Evolutionary conservation across 305 asterid genomes (phyloP).

Genomic region (Andrographis paniculata): DNA sequence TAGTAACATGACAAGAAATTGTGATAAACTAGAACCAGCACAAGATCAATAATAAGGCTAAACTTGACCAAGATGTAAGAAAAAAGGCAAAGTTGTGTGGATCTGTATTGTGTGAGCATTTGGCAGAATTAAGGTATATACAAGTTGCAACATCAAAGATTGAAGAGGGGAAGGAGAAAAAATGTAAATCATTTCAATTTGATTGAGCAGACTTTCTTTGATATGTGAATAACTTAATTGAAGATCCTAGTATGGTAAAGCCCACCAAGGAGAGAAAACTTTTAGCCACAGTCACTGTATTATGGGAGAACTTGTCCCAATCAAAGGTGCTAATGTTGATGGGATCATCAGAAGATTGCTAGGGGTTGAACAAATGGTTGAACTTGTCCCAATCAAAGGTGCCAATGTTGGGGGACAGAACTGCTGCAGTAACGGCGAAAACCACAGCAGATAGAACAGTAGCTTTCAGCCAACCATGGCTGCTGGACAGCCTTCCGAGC

Average conservation of each 20-base stretch:
- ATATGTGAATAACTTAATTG: neutral
- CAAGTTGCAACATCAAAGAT: neutral
- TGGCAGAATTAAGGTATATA: too few relatives aligned
- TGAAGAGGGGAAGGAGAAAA: neutral
- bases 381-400: constrained; percentile 40
- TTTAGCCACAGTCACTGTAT: too few relatives aligned
- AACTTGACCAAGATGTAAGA: too few relatives aligned
- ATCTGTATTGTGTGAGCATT: too few relatives aligned
- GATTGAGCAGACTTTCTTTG: neutral
- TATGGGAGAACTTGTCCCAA: neutral
- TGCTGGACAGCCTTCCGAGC: constrained; percentile 38
- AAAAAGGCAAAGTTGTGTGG: too few relatives aligned
- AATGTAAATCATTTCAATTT: too few relatives aligned
- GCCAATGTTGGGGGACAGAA: constrained; percentile 30
- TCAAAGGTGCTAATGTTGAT: constrained; percentile 12
- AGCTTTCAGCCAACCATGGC: constrained; percentile 43
- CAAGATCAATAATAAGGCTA: too few relatives aligned
- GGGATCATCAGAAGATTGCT: too few relatives aligned
- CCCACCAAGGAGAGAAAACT: constrained; percentile 16
- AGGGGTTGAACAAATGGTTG: constrained; percentile 17
- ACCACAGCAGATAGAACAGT: constrained; percentile 22
- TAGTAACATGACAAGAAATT: too few relatives aligned
- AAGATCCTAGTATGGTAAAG: constrained; percentile 18
- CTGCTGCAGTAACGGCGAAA: constrained; percentile 42
- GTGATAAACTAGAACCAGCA: too few relatives aligned